These are phyloP conservation scores for Boletellus sp. DNA, from an alignment of 768 basidiomycete species.

Conservation along the genomic window DNA sequence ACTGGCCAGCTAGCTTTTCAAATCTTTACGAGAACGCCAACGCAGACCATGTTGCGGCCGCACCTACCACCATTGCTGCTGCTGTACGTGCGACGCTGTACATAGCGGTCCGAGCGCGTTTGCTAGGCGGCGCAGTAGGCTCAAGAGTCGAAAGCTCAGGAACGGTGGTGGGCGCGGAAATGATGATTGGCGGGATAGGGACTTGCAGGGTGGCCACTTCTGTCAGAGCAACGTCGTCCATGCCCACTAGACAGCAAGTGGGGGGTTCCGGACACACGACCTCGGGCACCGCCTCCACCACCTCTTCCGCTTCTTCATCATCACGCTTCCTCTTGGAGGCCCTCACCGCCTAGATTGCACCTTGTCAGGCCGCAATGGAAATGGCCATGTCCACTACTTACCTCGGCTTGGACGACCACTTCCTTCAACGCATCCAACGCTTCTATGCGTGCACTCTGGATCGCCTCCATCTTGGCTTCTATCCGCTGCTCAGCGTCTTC, in stretches of 20 bases:
- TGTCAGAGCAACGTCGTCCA: neutral
- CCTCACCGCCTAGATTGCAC: slow-evolving; percentile 23
- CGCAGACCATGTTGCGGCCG: slow-evolving; percentile 70
- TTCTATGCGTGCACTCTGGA: slow-evolving; percentile 40
- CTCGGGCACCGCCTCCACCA: neutral
- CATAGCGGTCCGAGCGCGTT: slow-evolving; percentile 42
- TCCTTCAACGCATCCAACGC: slow-evolving; percentile 36
- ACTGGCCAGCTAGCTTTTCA: neutral
- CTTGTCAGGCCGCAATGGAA: slow-evolving; percentile 22
- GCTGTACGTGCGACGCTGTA: slow-evolving; percentile 53
- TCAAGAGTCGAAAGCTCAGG: neutral
- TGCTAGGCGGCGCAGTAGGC: slow-evolving; percentile 30
- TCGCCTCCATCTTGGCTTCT: slow-evolving; percentile 41
- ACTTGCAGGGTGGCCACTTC: slow-evolving; percentile 8
- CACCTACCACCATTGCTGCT: slow-evolving; percentile 61
- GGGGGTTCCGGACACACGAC: neutral
- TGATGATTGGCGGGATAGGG: no score
- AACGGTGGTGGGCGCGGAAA: neutral
- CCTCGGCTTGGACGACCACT: slow-evolving; percentile 34
- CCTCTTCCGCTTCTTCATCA: slow-evolving; percentile 35
- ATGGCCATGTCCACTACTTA: slow-evolving; percentile 14
- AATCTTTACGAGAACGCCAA: slow-evolving; percentile 56
- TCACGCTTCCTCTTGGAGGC: slow-evolving; percentile 64
- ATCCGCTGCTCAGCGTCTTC: slow-evolving; percentile 45
- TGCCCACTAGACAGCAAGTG: neutral